Evolutionary conservation across 305 asterid species (phyloP), one percentile per base, ranked within the genome.

Genomic region (Salvia sclarea): DNA sequence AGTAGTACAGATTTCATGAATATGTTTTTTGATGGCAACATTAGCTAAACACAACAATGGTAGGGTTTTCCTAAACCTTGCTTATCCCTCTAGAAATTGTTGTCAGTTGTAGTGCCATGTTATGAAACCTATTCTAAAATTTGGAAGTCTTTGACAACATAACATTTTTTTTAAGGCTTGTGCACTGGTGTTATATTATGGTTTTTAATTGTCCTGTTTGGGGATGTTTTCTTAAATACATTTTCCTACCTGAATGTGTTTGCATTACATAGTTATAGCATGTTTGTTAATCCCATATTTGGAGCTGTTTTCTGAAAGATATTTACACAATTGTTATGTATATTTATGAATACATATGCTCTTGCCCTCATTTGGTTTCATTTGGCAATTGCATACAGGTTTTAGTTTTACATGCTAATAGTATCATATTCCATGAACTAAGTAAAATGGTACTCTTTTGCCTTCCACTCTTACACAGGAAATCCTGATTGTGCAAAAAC

Each of bases 101-200:
- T 1, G 2, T 48, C 60, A 14, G 33, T 35, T 52, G 4, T 66
- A 18, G 20, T 44, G 49, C 20, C 49, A 13, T 14, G 5, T n/a
- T n/a, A 20, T 44, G 49, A 44, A 44, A 5, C 49, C 43, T 37
- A 37, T 37, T 37, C 43, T 37, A 8, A 12, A 37, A 37, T 37
- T 37, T 37, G 43, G 43, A 66, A 35, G 22, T 37, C 52, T 52
- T 37, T 18, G 62, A 21, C 52, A 4, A 53, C 14, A 22, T 25
- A 25, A 14, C 3, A 64, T 47, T 31, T 12, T 17, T 64, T 28
- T 31, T 63, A 28, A 56, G 30, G 53, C 55, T 24, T 44, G 9
- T 49, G 92, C 21, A 92, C 96, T 90, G 6, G 40, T 37, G 43
- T 9, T 37, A 37, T 37, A 37, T 1, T 37, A 9, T 37, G 40